Evolutionary conservation across 306 rosid genomes (phyloP).

Genomic region (Acmispon strigosus): DNA sequence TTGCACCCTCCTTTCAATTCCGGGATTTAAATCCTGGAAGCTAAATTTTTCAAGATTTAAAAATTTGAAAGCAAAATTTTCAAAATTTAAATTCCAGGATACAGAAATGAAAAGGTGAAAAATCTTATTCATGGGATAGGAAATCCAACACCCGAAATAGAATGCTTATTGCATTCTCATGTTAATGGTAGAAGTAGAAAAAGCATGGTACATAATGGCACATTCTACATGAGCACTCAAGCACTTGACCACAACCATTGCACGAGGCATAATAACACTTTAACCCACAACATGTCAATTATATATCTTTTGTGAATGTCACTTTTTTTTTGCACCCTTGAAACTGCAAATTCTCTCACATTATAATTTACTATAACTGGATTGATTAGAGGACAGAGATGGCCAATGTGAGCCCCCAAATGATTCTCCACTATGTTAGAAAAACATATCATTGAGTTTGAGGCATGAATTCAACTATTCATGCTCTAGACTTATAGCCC

Average conservation of each 20-base stretch:
- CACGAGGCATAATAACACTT: constrained; percentile 14
- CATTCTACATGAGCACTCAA: no score
- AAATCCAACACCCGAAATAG: no score
- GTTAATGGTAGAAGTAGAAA: neutral
- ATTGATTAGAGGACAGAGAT: neutral
- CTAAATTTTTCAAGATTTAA: no score
- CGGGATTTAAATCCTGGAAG: no score
- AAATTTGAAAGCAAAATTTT: no score
- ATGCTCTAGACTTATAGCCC: constrained; percentile 9
- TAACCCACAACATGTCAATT: constrained; percentile 21
- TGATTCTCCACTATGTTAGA: constrained; percentile 2
- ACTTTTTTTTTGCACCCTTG: neutral
- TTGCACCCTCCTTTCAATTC: no score
- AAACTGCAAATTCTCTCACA: constrained; percentile 2
- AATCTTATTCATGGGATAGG: no score
- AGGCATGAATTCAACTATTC: constrained; percentile 13
- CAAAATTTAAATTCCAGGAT: no score
- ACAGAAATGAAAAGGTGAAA: no score
- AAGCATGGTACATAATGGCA: constrained; percentile 9
- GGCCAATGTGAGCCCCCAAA: neutral
- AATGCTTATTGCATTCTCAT: neutral
- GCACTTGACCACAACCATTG: constrained; percentile 16
- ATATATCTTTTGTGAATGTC: neutral
- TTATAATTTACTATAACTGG: neutral
- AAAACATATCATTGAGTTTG: constrained; percentile 4